Base-by-base conservation (phyloP, 345 rosid species). In the Angophora floribunda region DNA sequence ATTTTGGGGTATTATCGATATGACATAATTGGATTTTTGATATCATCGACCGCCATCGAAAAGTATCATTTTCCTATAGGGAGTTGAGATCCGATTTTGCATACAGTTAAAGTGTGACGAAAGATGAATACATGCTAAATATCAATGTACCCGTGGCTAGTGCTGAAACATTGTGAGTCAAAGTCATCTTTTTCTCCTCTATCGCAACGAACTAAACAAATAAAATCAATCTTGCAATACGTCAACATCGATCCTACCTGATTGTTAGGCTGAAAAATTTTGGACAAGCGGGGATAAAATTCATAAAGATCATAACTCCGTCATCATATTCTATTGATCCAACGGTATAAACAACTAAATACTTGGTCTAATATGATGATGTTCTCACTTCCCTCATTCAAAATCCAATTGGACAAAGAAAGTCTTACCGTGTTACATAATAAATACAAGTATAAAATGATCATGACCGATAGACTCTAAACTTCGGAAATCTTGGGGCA, bases 381-480 rank as follows among this genome's bases (percentile, higher is more conserved):
- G 17, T 70, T 2, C 3, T 2, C 0, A 1, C 2, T 70, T 32
- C 32, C 0, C 24, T 36, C 26, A 0, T 17, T 8, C 47, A 10
- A 19, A 36, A 70, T 17, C 9, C 2, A 1, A 70, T 36, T 70
- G 26, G 82, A 36, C 6, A 13, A 5, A 16, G 14, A 4, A 11
- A 70, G 49, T 75, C 2, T 41, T 75, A 41, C 5, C 0, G 7
- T 75, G 26, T 9, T 36, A 19, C 28, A 5, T 19, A 19, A 36
- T 5, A 19, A 26, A 75, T 19, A 24, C 0, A 4, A 7, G 82
- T 9, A 49, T 16, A 19, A 5, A 75, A 19, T 36, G 49, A 36
- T 36, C 17, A 36, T 1, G 4, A 36, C 7, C 17, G 17, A 70
- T 36, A 9, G 47, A 3, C 26, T 70, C 17, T 9, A 70, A 70